Conservation (phyloP, 2,329 filamentous ascomycete species). For the Acephala macrosclerotiorum region DNA sequence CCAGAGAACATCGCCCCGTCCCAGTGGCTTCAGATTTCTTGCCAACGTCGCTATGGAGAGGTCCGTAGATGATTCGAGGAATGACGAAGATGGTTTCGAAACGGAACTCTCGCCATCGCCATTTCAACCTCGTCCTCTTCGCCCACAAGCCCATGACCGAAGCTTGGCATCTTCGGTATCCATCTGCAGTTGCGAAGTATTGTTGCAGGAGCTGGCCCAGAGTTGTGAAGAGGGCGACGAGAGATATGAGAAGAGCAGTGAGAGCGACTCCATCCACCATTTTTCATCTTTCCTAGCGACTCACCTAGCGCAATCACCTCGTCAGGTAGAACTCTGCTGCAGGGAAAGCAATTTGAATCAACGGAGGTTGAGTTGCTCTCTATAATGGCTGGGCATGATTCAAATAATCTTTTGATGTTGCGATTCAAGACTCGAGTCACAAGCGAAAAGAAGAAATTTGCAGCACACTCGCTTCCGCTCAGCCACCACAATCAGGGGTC, state of each 20-base stretch:
- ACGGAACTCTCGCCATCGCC: neutral
- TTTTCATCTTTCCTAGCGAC: neutral
- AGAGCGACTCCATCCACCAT: conserved; percentile 28
- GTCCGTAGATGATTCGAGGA: conserved; percentile 17
- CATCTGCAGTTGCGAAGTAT: conserved; percentile 43
- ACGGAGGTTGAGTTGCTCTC: neutral
- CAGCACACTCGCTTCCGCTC: neutral
- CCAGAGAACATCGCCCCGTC: conserved; percentile 13
- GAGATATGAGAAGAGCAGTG: conserved; percentile 39
- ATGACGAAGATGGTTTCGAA: neutral
- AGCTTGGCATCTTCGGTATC: conserved; percentile 40
- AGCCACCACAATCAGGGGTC: neutral
- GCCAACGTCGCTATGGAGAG: conserved; percentile 7
- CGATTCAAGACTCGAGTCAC: too few species aligned
- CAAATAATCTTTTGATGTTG: neutral
- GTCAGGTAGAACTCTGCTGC: neutral
- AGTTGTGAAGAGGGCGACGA: conserved; percentile 40
- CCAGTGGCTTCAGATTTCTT: conserved; percentile 5
- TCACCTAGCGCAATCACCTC: neutral
- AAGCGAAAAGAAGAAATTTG: neutral
- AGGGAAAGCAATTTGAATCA: neutral
- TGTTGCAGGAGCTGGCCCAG: conserved; percentile 40
- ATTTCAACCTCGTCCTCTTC: conserved; percentile 29
- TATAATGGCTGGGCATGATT: neutral
- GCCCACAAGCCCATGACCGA: conserved; percentile 43